Evolutionary conservation across 306 rosid species (phyloP).

Genomic region (Dalbergia cultrata): DNA sequence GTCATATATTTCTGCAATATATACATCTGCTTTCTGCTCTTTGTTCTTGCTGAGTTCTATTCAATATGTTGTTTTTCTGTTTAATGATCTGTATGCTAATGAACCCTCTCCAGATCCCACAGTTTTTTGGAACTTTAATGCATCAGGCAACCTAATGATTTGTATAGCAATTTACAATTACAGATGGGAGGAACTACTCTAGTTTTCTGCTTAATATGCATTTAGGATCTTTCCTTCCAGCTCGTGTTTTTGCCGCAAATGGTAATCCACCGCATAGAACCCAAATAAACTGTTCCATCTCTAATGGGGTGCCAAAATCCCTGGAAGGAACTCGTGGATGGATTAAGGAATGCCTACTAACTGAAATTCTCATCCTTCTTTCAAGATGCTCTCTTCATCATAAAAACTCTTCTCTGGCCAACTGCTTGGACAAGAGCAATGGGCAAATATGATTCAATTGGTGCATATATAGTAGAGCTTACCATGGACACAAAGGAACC

Average conservation of each 20-base stretch:
- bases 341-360: background rate
- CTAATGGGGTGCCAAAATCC: conserved; percentile 14
- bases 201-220: conserved; percentile 5
- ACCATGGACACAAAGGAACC: no score
- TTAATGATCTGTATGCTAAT: background rate
- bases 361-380: conserved; percentile 4
- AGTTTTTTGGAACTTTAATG: background rate
- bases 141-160: background rate
- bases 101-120: background rate
- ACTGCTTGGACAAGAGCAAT: no score
- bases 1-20: no score
- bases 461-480: no score
- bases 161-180: background rate
- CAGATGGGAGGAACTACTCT: conserved; percentile 5
- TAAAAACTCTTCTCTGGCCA: no score
- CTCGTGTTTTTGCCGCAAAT: conserved; percentile 9
- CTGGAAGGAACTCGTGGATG: background rate
- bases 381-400: background rate
- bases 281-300: conserved; percentile 5
- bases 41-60: no score
- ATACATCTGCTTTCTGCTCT: no score
- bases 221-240: background rate
- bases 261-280: background rate
- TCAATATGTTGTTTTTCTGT: background rate
- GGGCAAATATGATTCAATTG: no score